A percentile compares a stretch with the other conserved stretches of the same genome.
Evolutionary conservation across 129 eudicot genomes (phyloP).

Genomic region (Flaveria ramosissima): DNA sequence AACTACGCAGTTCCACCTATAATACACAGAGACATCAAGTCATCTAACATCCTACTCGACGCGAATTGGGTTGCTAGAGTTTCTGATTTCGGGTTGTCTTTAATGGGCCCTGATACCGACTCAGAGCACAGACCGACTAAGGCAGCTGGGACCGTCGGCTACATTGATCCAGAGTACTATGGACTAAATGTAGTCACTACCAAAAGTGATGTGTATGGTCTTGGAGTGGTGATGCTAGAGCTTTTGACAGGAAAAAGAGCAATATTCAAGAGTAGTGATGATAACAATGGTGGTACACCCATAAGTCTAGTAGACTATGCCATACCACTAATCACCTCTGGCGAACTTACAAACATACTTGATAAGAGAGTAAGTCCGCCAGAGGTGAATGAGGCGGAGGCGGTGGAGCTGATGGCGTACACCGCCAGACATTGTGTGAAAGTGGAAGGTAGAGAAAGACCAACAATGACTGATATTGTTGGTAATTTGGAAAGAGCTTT

Average conservation of each 20-base stretch:
- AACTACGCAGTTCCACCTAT: constrained; percentile 95
- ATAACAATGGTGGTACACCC: constrained; percentile 50
- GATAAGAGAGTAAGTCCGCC: constrained; percentile 76
- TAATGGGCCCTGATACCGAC: constrained; percentile 70
- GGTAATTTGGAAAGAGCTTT: constrained; percentile 85
- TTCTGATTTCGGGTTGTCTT: constrained; percentile 90
- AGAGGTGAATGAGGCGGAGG: constrained; percentile 72
- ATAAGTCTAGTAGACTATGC: constrained; percentile 77
- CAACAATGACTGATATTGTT: constrained; percentile 84
- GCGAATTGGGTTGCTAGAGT: constrained; percentile 87
- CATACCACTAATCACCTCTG: constrained; percentile 65
- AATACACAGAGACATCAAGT: constrained; percentile 92
- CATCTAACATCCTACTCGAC: constrained; percentile 87
- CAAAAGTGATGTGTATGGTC: constrained; percentile 95
- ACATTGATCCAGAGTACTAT: constrained; percentile 95
- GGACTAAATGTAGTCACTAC: constrained; percentile 84
- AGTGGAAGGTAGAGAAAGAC: constrained; percentile 85
- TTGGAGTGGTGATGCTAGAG: constrained; percentile 90
- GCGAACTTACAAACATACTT: constrained; percentile 63
- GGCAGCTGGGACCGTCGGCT: constrained; percentile 96
- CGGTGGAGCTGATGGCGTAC: constrained; percentile 90
- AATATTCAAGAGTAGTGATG: constrained; percentile 58
- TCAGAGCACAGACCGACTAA: constrained; percentile 59
- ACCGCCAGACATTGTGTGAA: constrained; percentile 95
- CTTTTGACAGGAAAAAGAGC: constrained; percentile 90